A percentile compares a stretch with the other conserved stretches of the same genome.
phyloP scores from a whole-genome alignment of 108 stramenopile genomes.

The Ochromonas danica region DNA sequence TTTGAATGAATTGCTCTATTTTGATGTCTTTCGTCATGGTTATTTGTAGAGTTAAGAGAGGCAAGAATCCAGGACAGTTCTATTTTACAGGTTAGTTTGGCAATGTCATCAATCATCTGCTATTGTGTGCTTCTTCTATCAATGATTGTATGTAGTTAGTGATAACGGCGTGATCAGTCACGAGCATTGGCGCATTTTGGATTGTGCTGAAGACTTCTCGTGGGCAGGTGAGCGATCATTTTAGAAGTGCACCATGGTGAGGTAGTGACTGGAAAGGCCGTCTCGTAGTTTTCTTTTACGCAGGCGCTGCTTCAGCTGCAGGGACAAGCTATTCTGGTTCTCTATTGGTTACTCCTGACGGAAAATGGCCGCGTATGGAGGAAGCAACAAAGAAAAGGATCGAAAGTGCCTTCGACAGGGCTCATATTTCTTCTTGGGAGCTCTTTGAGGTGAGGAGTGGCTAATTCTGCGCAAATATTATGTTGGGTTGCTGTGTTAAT shows the following conservation, averaged over 20 bases:
- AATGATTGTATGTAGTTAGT: slow-evolving; percentile 57
- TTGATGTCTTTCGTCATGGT: too few species aligned
- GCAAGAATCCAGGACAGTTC: slow-evolving; percentile 51
- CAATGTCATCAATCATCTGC: too few species aligned
- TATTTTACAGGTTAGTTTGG: too few species aligned
- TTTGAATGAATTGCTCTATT: background rate
- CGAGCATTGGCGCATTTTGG: slow-evolving; percentile 88
- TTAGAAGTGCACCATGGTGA: background rate
- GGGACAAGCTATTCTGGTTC: slow-evolving; percentile 85
- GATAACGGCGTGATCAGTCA: slow-evolving; percentile 83
- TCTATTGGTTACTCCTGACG: slow-evolving; percentile 81
- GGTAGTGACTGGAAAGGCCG: background rate
- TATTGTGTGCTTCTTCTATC: too few species aligned
- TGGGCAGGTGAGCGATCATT: slow-evolving; percentile 47
- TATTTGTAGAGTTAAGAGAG: slow-evolving; percentile 62
- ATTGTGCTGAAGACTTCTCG: slow-evolving; percentile 79
- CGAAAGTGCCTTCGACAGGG: too few species aligned
- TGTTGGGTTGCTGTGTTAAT: too few species aligned
- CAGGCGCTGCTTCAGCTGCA: slow-evolving; percentile 81
- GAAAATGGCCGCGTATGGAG: slow-evolving; percentile 63
- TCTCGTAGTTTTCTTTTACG: slow-evolving; percentile 75
- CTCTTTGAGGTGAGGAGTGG: too few species aligned
- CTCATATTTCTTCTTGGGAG: too few species aligned
- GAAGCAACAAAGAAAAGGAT: too few species aligned
- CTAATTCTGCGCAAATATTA: too few species aligned